Evolutionary conservation across 2,329 filamentous ascomycete genomes (phyloP), one percentile per base, ranked within the genome.

Genomic region (Trichoderma endophyticum): DNA sequence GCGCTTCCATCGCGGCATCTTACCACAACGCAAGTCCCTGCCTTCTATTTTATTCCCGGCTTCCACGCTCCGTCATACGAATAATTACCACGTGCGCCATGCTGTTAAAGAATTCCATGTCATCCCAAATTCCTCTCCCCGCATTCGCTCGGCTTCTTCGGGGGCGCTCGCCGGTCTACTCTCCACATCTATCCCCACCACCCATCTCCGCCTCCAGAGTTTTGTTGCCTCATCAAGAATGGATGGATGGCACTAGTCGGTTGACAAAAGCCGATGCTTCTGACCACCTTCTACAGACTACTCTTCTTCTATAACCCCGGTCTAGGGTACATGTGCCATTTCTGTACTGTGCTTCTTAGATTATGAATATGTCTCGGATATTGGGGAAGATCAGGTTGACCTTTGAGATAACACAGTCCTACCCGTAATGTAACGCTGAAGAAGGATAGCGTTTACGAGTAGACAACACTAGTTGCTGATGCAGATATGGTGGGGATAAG

Each of bases 101-200:
- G 39, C 62, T 51, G 32, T 30, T 48, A 21, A 14, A 15, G 24
- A 11, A 48, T 48, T 9, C 28, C n/a, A 51, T 51, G 18, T n/a
- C 11, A 48, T 24, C 30, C 28, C 39, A 51, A 12, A 4, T 65
- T 65, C n/a, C n/a, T 24, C 36, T 34, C 62, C 62, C 62, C 43
- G 62, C 62, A 15, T 65, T 51, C 39, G 14, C 12, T 54, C 62
- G 62, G 62, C 62, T 65, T 65, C 62, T 65, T 65, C 62, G 62
- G 62, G 39, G 18, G 28, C 43, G 39, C 7, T 65, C 26, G 28
- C 62, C 43, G 43, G 30, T 32, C 34, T 39, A 26, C 14, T n/a
- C 28, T 65, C 62, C 62, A 54, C 62, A 24, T 5, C 21, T 48
- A n/a, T 21, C 26, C 18, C 18, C 28, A 12, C n/a, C 11, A 18